Evolutionary conservation across 73 alveolate species (phyloP).

Genomic region (Blepharisma japonicum): DNA sequence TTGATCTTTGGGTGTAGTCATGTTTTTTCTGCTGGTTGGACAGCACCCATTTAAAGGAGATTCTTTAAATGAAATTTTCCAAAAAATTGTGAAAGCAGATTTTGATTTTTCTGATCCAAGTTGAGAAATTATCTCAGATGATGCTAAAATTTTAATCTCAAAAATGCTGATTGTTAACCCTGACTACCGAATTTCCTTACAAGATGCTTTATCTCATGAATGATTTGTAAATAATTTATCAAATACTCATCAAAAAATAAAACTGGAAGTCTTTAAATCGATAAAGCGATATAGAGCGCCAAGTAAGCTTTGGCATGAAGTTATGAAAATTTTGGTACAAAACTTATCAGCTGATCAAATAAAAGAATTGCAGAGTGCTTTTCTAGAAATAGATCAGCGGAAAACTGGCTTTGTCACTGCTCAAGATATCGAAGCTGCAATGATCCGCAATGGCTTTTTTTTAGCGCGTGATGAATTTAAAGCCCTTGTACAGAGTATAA

Average conservation of each 20-base stretch:
- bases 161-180: conserved; percentile 55
- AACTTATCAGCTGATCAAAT: conserved; percentile 17
- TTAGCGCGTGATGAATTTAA: conserved; percentile 22
- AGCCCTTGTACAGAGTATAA: conserved; percentile 2
- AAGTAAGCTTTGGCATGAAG: conserved; percentile 24
- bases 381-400: neutral
- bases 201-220: conserved; percentile 48
- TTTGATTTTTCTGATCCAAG: neutral
- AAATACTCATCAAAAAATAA: neutral
- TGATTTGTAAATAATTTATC: conserved; percentile 40
- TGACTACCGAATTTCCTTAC: conserved; percentile 45
- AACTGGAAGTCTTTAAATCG: neutral
- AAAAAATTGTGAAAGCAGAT: conserved; percentile 1
- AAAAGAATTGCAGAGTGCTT: conserved; percentile 20
- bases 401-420: conserved; percentile 30
- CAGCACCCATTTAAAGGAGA: conserved; percentile 42
- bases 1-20: conserved; percentile 51
- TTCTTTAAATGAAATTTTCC: conserved; percentile 18
- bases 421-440: neutral
- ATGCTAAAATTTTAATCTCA: conserved; percentile 57
- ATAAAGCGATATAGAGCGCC: conserved; percentile 21
- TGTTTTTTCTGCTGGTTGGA: conserved; percentile 44
- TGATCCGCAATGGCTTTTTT: neutral
- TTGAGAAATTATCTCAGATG: conserved; percentile 36
- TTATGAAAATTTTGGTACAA: conserved; percentile 33